Evolutionary conservation across 2,329 filamentous ascomycete species (phyloP).

Genomic region (Aspergillus candidus): DNA sequence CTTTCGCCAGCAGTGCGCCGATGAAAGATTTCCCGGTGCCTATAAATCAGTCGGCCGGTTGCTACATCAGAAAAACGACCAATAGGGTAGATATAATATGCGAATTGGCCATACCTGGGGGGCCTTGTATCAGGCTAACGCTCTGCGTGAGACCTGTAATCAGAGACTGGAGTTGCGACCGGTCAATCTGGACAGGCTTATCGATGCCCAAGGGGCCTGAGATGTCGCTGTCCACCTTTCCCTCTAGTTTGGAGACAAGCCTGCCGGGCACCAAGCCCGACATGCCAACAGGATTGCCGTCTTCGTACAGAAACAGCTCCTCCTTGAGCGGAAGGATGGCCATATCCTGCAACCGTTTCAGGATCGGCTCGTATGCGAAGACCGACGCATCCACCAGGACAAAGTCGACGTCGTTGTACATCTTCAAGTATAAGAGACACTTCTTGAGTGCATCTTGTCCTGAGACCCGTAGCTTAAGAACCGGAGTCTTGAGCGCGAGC

Average conservation of each 20-base stretch:
- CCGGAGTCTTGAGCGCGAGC: conserved; percentile 40
- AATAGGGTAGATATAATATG: neutral
- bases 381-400: conserved; percentile 58
- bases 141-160: conserved; percentile 47
- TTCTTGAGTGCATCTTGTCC: conserved; percentile 43
- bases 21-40: conserved; percentile 72
- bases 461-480: conserved; percentile 49
- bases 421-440: conserved; percentile 43
- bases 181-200: conserved; percentile 39
- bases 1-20: conserved; percentile 57
- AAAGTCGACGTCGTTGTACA: conserved; percentile 40
- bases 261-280: conserved; percentile 8
- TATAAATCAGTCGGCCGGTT: conserved; percentile 18
- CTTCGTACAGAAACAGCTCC: conserved; percentile 42
- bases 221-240: conserved; percentile 22
- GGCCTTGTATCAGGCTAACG: conserved; percentile 63
- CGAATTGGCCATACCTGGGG: conserved; percentile 51
- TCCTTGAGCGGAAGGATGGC: conserved; percentile 51
- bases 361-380: conserved; percentile 64
- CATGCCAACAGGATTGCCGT: conserved; percentile 5
- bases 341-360: conserved; percentile 54
- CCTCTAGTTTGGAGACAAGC: conserved; percentile 14
- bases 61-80: neutral
- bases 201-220: conserved; percentile 24
- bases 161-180: conserved; percentile 54